These are phyloP conservation scores for Wickerhamomyces bisporus DNA, from an alignment of 805 yeast species.

Conservation along the genomic window DNA sequence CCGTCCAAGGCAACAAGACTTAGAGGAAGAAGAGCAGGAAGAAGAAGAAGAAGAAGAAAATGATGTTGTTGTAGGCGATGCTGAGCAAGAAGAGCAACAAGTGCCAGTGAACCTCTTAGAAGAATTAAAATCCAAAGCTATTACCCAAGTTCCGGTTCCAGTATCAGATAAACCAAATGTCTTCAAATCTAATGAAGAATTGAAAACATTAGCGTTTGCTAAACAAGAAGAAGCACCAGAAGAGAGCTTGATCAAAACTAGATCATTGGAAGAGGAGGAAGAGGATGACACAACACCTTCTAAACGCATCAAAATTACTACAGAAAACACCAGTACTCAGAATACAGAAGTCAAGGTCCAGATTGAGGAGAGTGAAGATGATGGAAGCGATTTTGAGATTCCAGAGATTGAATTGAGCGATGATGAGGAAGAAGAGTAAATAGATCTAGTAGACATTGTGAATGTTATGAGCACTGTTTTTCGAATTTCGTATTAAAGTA, in stretches of 20 bases:
- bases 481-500: no score
- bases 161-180: constrained; percentile 7
- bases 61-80: constrained; percentile 6
- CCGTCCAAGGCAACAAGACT: constrained; percentile 16
- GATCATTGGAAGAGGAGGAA: constrained; percentile 1
- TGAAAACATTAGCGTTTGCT: constrained; percentile 20
- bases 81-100: constrained; percentile 7
- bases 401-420: constrained; percentile 39
- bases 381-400: constrained; percentile 45
- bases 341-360: constrained; percentile 10
- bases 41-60: constrained; percentile 15
- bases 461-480: no score
- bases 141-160: constrained; percentile 4
- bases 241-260: background rate
- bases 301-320: constrained; percentile 20
- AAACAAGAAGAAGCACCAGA: constrained; percentile 2
- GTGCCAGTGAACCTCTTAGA: constrained; percentile 11
- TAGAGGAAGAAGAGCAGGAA: constrained; percentile 27
- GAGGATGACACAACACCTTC: constrained; percentile 18
- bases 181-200: constrained; percentile 22
- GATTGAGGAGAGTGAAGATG: constrained; percentile 20
- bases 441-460: background rate
- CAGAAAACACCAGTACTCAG: background rate
- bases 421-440: constrained; percentile 37
- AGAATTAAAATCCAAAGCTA: constrained; percentile 9